phyloP scores from a whole-genome alignment of 495 filamentous ascomycete genomes.

The Cercophora sp. region DNA sequence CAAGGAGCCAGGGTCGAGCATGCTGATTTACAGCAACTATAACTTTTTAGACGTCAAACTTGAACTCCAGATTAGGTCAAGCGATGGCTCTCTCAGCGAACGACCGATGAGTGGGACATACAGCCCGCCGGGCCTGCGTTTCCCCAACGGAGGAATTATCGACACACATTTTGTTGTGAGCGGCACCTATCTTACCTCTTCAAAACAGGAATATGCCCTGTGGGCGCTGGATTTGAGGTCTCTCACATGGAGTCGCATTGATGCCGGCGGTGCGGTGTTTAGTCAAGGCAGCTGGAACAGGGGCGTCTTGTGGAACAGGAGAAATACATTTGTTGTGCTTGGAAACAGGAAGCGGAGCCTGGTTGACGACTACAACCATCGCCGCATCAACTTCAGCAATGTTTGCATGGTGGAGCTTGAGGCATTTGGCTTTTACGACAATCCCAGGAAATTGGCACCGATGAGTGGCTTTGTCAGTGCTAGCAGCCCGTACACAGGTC shows the following conservation, averaged over 20 bases:
- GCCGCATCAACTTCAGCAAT: slow-evolving; percentile 94
- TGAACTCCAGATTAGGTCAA: slow-evolving; percentile 80
- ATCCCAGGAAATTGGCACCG: slow-evolving; percentile 71
- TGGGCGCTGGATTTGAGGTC: slow-evolving; percentile 90
- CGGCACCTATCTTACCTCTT: slow-evolving; percentile 93
- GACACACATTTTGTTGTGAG: slow-evolving; percentile 95
- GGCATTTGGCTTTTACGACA: slow-evolving; percentile 95
- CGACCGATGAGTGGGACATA: slow-evolving; percentile 83
- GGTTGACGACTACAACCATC: slow-evolving; percentile 98
- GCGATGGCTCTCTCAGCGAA: slow-evolving; percentile 81
- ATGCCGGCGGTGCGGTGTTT: slow-evolving; percentile 91
- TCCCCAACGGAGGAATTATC: slow-evolving; percentile 91
- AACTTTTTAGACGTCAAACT: slow-evolving; percentile 97
- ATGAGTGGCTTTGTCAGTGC: slow-evolving; percentile 77
- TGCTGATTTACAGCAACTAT: slow-evolving; percentile 99
- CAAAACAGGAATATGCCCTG: slow-evolving; percentile 95
- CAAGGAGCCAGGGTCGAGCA: slow-evolving; percentile 66
- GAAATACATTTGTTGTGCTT: slow-evolving; percentile 91
- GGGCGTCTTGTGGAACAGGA: slow-evolving; percentile 84
- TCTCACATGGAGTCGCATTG: slow-evolving; percentile 89
- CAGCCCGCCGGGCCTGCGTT: slow-evolving; percentile 86
- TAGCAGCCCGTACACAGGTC: slow-evolving; percentile 59
- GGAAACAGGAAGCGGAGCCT: slow-evolving; percentile 88
- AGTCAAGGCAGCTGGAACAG: slow-evolving; percentile 96
- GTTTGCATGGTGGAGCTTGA: slow-evolving; percentile 95